Percentiles rank a stretch among this genome's conserved stretches.
Conservation (phyloP, 2,329 filamentous ascomycete species). For the Cytospora paraplurivora region DNA sequence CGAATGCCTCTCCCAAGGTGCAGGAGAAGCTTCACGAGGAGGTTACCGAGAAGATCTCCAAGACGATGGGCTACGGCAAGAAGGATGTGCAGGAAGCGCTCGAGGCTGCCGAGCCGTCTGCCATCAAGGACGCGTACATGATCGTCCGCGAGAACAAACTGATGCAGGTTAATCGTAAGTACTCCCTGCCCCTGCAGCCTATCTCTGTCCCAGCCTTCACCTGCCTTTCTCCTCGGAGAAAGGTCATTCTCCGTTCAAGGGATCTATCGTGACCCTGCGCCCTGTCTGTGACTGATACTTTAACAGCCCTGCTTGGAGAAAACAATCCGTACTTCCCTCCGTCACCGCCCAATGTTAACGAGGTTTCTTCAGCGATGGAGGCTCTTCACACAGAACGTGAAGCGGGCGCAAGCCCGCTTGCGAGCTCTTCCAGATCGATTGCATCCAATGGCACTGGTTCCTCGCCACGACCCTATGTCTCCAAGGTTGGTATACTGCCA, state of each 20-base stretch:
- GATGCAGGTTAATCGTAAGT: conserved; percentile 92
- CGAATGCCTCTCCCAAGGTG: conserved; percentile 73
- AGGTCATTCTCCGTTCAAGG: background rate
- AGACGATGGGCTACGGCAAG: conserved; percentile 96
- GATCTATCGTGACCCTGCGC: conserved; percentile 5
- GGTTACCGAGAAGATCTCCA: conserved; percentile 93
- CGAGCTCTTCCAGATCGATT: conserved; percentile 58
- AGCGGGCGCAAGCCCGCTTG: conserved; percentile 51
- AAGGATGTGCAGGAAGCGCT: conserved; percentile 94
- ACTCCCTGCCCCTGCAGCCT: background rate
- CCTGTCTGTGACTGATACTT: conserved; percentile 33
- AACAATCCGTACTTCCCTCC: conserved; percentile 48
- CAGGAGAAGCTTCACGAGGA: conserved; percentile 90
- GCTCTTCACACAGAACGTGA: conserved; percentile 35
- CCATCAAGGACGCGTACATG: conserved; percentile 98
- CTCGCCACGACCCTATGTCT: conserved; percentile 63
- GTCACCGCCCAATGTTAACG: conserved; percentile 51
- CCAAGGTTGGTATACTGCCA: conserved; percentile 88
- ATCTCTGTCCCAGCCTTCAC: background rate
- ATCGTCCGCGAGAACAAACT: conserved; percentile 97
- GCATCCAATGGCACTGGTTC: conserved; percentile 51
- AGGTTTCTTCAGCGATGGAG: conserved; percentile 58
- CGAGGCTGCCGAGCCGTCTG: conserved; percentile 88
- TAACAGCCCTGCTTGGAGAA: conserved; percentile 50
- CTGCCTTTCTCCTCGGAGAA: conserved; percentile 11